Evolutionary conservation across 148 eudicot genomes (phyloP), one percentile per base, ranked within the genome.

Genomic region (Silene uniflora): DNA sequence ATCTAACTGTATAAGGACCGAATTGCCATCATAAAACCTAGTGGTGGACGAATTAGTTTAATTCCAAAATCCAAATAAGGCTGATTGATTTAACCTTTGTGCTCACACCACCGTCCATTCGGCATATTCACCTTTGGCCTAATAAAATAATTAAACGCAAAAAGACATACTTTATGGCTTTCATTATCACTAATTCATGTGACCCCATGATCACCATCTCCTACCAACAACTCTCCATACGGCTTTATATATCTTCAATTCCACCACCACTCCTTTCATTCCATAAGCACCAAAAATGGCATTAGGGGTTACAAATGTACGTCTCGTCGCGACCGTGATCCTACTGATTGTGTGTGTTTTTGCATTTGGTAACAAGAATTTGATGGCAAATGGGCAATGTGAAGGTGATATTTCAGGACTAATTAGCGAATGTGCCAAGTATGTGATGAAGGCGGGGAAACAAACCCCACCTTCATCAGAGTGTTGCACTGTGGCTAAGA

Each of bases 401-500:
- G 79, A 78, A 24, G 79, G 76, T 12, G 80, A 81, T 21, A 62
- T 81, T 0, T 54, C 73, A 4, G 52, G 75, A 16, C 65, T 84
- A 6, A 78, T 78, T 42, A 81, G 63, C 69, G 32, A 84, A 17
- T 84, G 86, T 52, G 67, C 74, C 5, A 44, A 25, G 17, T 84
- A 78, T 39, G 86, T 81, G 74, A 19, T 54, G 25, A 81, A 75
- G 55, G 61, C 62, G 18, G 84, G 84, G 39, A 81, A 79, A 0
- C 71, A 78, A 60, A 78, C 42, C 1, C 67, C 71, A 55, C 84
- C 86, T 11, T 84, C 86, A 11, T 8, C 56, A 23, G 60, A 59
- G 22, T 84, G 86, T 71, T 84, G 86, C 25, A 67, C 21, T 4
- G 76, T 75, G 68, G 75, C 74, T 21, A 81, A 78, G 75, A 62